Conservation (phyloP, 768 basidiomycete genomes). For the Tulasnella calospora region DNA sequence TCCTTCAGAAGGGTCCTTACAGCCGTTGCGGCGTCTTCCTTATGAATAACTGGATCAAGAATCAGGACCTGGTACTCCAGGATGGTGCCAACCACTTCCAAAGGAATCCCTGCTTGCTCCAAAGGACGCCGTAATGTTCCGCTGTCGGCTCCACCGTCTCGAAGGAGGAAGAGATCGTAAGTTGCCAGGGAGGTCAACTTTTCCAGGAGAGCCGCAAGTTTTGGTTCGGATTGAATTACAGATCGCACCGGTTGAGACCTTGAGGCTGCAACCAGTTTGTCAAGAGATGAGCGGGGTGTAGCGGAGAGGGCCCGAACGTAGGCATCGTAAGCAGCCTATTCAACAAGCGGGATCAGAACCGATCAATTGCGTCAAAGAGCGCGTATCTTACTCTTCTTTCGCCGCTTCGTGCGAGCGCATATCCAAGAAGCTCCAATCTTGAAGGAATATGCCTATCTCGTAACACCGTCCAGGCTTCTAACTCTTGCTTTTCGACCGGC, state of each 20-base stretch:
- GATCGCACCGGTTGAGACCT: background rate
- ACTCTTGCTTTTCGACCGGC: constrained; percentile 33
- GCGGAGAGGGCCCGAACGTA: constrained; percentile 49
- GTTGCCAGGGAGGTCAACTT: constrained; percentile 14
- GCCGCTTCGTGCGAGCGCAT: constrained; percentile 71
- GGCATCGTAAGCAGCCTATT: constrained; percentile 57
- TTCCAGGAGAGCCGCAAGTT: constrained; percentile 9
- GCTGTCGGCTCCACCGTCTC: constrained; percentile 22
- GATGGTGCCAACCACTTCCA: constrained; percentile 18
- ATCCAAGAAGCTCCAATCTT: constrained; percentile 76
- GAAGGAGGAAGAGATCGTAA: constrained; percentile 9
- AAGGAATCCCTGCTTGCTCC: constrained; percentile 11
- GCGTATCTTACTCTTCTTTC: constrained; percentile 58
- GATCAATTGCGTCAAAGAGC: constrained; percentile 9
- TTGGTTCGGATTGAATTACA: background rate
- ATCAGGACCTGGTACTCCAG: constrained; percentile 19
- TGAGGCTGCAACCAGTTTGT: constrained; percentile 30
- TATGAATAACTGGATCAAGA: constrained; percentile 15
- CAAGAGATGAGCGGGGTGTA: constrained; percentile 47
- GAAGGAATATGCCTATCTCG: constrained; percentile 57
- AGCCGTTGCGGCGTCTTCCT: constrained; percentile 42
- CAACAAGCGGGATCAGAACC: background rate
- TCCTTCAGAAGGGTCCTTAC: constrained; percentile 47
- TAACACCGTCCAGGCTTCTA: constrained; percentile 49
- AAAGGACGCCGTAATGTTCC: constrained; percentile 8